Base-by-base conservation (phyloP, 768 basidiomycete genomes). In the Peribolospora kevripleyi region DNA sequence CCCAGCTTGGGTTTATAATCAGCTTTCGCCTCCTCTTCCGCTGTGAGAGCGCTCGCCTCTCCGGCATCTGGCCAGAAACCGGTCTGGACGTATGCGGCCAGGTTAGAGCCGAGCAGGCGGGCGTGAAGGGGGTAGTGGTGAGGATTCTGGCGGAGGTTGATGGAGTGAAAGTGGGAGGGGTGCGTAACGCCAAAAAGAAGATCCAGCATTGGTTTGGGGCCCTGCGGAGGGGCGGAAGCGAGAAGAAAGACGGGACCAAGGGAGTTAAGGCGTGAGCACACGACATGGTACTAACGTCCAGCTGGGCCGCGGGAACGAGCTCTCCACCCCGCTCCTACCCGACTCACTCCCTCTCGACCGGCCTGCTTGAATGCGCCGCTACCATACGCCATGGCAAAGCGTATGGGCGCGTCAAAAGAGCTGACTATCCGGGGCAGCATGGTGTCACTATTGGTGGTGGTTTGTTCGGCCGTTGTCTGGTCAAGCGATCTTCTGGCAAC, bases 341-440 rank as follows among this genome's bases (percentile, higher is more conserved):
- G 57, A 62, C 59, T 57, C 56, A 13, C 57, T 53, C 36, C 57
- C 55, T 50, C 61, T 46, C 6, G 38, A 13, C 90, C 84, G 54
- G 80, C 79, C 68, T 98, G 93, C 63, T 84, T 78, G 61, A 93
- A 93, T 2, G 97, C 88, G 0, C 91, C 93, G 3, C 82, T 86
- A 9, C 93, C 93, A 65, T 97, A 98, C 0, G 93, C 93, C 64
- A 95, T 88, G 0, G 90, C 93, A 71, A 91, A 97, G 25, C 90
- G 80, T 51, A 95, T 83, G 7, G 90, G 90, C 0, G 85, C 84
- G 46, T 85, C 75, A 63, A 95, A 91, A 25, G 25, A 25, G 25
- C 25, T 25, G 25, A 25, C 25, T 25, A 25, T 25, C 25, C 25
- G 25, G 25, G 25, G 25, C 25, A 25, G 25, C 25, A 25, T 25